These are phyloP conservation scores for Oxyria digyna DNA, from an alignment of 148 eudicot species.

Conservation along the genomic window DNA sequence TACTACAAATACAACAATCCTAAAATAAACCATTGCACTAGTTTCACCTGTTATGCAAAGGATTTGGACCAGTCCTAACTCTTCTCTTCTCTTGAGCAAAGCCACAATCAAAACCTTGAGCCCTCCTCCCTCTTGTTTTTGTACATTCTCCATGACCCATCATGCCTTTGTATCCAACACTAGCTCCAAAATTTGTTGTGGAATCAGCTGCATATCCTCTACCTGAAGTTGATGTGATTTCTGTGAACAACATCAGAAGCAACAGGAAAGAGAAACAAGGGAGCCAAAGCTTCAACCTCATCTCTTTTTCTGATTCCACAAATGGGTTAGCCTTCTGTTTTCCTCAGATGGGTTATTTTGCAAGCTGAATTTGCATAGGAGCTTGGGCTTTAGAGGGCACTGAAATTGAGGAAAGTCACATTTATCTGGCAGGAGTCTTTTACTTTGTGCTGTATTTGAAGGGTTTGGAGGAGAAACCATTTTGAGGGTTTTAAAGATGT, in stretches of 20 bases:
- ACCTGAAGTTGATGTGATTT: background rate
- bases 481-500: background rate
- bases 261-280: background rate
- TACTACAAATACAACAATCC: background rate
- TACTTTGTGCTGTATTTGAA: background rate
- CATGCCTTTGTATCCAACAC: background rate
- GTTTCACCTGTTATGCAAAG: background rate
- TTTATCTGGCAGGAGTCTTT: background rate
- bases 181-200: background rate
- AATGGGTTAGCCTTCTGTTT: too few species aligned
- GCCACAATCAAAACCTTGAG: background rate
- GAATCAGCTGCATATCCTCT: background rate
- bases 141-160: background rate
- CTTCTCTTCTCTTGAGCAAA: background rate
- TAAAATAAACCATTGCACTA: background rate
- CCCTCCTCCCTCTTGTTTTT: background rate
- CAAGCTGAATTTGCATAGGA: background rate
- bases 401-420: background rate
- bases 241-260: background rate
- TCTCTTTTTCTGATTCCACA: background rate
- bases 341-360: background rate
- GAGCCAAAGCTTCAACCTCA: background rate
- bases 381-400: background rate
- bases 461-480: background rate
- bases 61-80: background rate